Evolutionary conservation across 768 basidiomycete species (phyloP).

Genomic region (Boletus rubropictus): DNA sequence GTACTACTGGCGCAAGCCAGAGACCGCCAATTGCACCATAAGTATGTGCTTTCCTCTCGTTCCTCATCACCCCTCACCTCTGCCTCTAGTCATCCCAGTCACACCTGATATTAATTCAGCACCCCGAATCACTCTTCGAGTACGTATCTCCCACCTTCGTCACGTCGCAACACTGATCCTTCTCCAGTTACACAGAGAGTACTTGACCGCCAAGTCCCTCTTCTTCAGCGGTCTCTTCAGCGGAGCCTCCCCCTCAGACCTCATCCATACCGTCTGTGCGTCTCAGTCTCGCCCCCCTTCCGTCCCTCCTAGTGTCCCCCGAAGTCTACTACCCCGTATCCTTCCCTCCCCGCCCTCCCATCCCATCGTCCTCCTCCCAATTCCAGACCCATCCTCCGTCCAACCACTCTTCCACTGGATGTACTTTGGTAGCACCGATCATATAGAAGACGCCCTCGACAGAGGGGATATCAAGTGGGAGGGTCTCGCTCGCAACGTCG

Average conservation of each 20-base stretch:
- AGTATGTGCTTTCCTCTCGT: neutral
- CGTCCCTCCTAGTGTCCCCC: conserved; percentile 35
- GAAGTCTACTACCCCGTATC: conserved; percentile 54
- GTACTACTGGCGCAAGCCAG: too few relatives aligned
- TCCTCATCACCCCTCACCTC: neutral
- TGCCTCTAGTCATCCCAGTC: neutral
- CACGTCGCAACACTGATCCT: conserved; percentile 2
- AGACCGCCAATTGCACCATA: neutral
- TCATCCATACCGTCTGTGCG: conserved; percentile 37
- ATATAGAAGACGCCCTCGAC: conserved; percentile 64
- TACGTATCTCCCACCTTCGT: conserved; percentile 27
- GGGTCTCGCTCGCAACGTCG: conserved; percentile 82
- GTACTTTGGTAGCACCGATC: conserved; percentile 68
- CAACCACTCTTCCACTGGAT: conserved; percentile 73
- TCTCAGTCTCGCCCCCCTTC: conserved; percentile 14
- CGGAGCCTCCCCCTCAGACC: conserved; percentile 57
- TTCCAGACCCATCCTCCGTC: conserved; percentile 70
- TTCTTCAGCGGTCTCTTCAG: conserved; percentile 68
- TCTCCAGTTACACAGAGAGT: conserved; percentile 69
- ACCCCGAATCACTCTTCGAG: conserved; percentile 59
- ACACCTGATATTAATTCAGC: conserved; percentile 41
- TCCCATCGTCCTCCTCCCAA: conserved; percentile 65
- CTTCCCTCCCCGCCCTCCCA: conserved; percentile 58
- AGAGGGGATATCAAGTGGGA: conserved; percentile 77
- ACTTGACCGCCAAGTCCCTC: conserved; percentile 72